phyloP scores from a whole-genome alignment of 108 stramenopile genomes.

The Cyclotella distinguenda region DNA sequence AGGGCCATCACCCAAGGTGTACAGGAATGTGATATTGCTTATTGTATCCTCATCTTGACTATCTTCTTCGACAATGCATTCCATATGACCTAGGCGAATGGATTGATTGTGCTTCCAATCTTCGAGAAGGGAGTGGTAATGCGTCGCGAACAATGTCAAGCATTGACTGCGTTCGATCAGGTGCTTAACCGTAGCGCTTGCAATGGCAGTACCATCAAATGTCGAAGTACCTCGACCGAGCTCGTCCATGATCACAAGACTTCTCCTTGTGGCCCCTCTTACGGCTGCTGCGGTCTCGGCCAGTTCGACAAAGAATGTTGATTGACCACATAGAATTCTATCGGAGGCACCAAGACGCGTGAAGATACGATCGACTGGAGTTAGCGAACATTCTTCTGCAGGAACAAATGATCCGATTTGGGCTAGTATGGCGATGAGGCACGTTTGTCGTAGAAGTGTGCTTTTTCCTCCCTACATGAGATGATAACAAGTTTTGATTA shows the following conservation, averaged over 20 bases:
- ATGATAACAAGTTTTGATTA: neutral
- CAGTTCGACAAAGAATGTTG: slow-evolving; percentile 99
- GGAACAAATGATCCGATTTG: slow-evolving; percentile 99
- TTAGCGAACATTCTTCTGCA: slow-evolving; percentile 83
- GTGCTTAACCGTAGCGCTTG: slow-evolving; percentile 93
- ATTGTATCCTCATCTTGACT: slow-evolving; percentile 43
- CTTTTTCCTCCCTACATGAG: slow-evolving; percentile 84
- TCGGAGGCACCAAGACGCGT: slow-evolving; percentile 99
- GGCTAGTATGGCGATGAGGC: slow-evolving; percentile 93
- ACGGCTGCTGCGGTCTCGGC: slow-evolving; percentile 98
- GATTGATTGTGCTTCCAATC: slow-evolving; percentile 85
- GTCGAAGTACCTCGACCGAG: slow-evolving; percentile 96
- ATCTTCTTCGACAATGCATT: slow-evolving; percentile 89
- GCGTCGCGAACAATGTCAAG: slow-evolving; percentile 96
- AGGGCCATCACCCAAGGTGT: slow-evolving; percentile 92
- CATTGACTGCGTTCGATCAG: slow-evolving; percentile 88
- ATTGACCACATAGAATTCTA: slow-evolving; percentile 96
- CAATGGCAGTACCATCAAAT: slow-evolving; percentile 99
- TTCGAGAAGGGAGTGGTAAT: slow-evolving; percentile 93
- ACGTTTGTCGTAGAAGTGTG: slow-evolving; percentile 97
- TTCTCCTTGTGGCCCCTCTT: slow-evolving; percentile 88
- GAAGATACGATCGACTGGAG: slow-evolving; percentile 98
- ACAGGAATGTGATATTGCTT: slow-evolving; percentile 94
- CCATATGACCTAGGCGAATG: slow-evolving; percentile 97
- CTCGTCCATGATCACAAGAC: slow-evolving; percentile 98